Evolutionary conservation across 208 protist genomes (phyloP).

Genomic region (Trypanosoma lewisi): DNA sequence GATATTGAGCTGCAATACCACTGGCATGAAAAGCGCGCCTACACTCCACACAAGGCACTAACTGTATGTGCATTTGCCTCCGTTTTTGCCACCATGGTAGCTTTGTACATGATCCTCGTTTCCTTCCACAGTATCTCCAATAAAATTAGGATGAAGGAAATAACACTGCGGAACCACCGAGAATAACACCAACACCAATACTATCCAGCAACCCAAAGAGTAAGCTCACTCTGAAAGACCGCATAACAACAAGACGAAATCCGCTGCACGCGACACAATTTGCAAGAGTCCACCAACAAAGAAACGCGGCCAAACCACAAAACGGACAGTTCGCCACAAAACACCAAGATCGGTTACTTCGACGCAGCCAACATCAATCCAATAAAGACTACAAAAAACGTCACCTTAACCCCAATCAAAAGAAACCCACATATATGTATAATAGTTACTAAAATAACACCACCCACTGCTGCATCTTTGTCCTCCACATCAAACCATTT

Average conservation of each 20-base stretch:
- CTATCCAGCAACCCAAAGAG: not conserved
- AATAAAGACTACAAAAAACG: not conserved
- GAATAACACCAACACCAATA: constrained; percentile 13
- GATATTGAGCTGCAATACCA: constrained; percentile 43
- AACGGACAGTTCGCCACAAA: not conserved
- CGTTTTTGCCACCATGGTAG: constrained; percentile 37
- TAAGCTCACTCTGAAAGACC: not conserved
- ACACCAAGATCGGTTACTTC: not conserved
- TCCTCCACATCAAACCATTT: constrained; percentile 7
- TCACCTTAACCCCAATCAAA: not conserved
- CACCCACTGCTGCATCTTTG: not conserved
- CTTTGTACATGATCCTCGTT: constrained; percentile 39
- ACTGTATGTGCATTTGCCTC: constrained; percentile 42
- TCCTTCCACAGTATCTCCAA: constrained; percentile 29
- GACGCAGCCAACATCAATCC: not conserved
- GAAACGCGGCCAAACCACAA: not conserved
- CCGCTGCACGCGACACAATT: too few relatives aligned
- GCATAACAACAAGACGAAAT: not conserved
- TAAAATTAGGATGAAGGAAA: constrained; percentile 40
- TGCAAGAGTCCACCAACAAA: too few relatives aligned
- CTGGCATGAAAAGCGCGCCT: constrained; percentile 65
- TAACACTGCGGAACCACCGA: constrained; percentile 38
- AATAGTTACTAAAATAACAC: not conserved
- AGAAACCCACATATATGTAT: not conserved
- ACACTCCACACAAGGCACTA: constrained; percentile 60